Evolutionary conservation across 768 basidiomycete genomes (phyloP), one percentile per base, ranked within the genome.

Genomic region (Neoboletus subvelutipes): DNA sequence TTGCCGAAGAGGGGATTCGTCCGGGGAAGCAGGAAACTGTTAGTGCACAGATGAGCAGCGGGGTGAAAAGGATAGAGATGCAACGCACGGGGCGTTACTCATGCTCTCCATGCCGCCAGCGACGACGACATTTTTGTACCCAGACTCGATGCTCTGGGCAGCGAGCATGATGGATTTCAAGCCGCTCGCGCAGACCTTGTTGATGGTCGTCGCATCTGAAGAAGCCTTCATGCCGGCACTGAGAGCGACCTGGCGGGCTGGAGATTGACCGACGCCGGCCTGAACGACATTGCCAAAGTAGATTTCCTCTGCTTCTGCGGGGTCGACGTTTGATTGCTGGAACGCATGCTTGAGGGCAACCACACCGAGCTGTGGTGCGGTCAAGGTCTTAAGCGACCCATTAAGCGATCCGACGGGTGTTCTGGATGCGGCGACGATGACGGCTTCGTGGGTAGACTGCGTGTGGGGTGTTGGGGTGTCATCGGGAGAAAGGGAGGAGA

Each of bases 71-170:
- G 57, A 43, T 26, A 42, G 17, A 53, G 8, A 39, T 41, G 49
- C 49, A 5, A 85, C 96, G 68, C 70, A 98, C 94, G 97, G 97
- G 49, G 94, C 94, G 65, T 98, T 91, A 72, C 92, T 95, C 97
- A 99, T 99, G 78, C 92, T 94, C 78, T 99, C 97, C 93, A 94
- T 97, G 58, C 97, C 97, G 64, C 97, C 97, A 55, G 95, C 95
- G 26, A 86, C 92, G 64, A 97, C 89, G 49, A 97, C 83, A 40
- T 76, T 84, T 57, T 89, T 86, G 70, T 96, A 86, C 50, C 97
- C 97, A 24, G 87, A 80, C 71, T 87, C 82, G 67, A 99, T 93
- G 66, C 82, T 84, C 78, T 98, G 97, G 28, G 93, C 82, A 54
- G 93, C 97, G 60, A 98, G 80, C 74, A 94, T 97, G 76, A 98